Evolutionary conservation across 2,329 filamentous ascomycete species (phyloP).

Genomic region (Zasmidium citrigriseum): DNA sequence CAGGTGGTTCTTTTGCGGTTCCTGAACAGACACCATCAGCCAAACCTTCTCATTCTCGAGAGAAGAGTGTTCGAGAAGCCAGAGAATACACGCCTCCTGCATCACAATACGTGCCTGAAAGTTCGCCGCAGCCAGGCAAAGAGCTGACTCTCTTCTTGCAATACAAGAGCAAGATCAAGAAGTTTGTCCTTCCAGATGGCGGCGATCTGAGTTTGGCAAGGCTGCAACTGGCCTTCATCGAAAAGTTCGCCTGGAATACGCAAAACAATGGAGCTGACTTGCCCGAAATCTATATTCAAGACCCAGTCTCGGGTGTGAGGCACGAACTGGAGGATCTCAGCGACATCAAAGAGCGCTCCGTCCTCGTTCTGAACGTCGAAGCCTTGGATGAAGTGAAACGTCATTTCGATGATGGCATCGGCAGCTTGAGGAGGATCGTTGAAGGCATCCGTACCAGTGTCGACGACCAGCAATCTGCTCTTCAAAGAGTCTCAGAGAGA

Average conservation of each 20-base stretch:
- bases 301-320: conserved; percentile 90
- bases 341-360: conserved; percentile 92
- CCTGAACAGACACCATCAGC: conserved; percentile 12
- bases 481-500: conserved; percentile 85
- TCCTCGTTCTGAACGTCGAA: conserved; percentile 93
- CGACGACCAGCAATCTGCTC: conserved; percentile 76
- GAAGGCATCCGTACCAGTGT: conserved; percentile 82
- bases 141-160: conserved; percentile 92
- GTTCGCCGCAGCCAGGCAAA: conserved; percentile 74
- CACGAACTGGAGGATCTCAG: conserved; percentile 92
- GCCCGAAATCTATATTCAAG: conserved; percentile 97
- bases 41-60: conserved; percentile 13
- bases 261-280: conserved; percentile 90
- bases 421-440: conserved; percentile 76
- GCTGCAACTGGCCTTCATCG: conserved; percentile 93
- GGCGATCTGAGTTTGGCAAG: conserved; percentile 83
- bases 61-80: conserved; percentile 19
- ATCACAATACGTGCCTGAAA: conserved; percentile 48
- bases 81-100: conserved; percentile 40
- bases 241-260: conserved; percentile 99
- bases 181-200: conserved; percentile 85
- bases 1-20: conserved; percentile 11
- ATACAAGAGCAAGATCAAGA: conserved; percentile 96
- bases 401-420: conserved; percentile 90
- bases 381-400: conserved; percentile 92